These are phyloP conservation scores for Populus simonii DNA, from an alignment of 345 rosid genomes.

Conservation along the genomic window DNA sequence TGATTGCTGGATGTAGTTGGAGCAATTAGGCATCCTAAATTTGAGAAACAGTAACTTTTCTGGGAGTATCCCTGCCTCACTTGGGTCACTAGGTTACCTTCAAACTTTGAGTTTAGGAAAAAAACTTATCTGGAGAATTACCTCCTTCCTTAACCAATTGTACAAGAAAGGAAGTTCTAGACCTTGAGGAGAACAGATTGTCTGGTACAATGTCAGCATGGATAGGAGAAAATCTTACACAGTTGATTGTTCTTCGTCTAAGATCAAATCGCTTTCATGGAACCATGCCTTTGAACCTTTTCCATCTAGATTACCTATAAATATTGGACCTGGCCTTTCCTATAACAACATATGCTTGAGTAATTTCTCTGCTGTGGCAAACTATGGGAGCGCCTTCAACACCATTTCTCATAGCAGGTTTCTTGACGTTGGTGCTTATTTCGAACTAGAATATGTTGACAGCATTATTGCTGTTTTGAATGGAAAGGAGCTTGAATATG, in stretches of 20 bases:
- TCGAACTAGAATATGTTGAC: no score
- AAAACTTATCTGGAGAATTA: slow-evolving; percentile 3
- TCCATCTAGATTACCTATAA: slow-evolving; percentile 10
- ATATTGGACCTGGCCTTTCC: slow-evolving; percentile 17
- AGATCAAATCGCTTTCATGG: slow-evolving; percentile 17
- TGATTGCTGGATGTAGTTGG: slow-evolving; percentile 2
- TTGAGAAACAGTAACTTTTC: not conserved
- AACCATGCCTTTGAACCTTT: slow-evolving; percentile 7
- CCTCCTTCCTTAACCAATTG: not conserved
- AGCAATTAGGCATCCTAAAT: not conserved
- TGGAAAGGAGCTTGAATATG: not conserved
- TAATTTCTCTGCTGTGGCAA: slow-evolving; percentile 20
- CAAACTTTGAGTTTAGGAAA: not conserved
- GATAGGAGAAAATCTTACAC: not conserved
- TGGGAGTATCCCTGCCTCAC: not conserved
- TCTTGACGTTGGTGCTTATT: no score
- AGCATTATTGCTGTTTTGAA: not conserved
- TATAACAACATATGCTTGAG: slow-evolving; percentile 12
- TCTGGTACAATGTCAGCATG: not conserved
- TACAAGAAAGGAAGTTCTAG: not conserved
- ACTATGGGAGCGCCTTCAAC: no score
- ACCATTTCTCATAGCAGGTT: no score
- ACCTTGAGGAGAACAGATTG: not conserved
- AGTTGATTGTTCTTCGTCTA: slow-evolving; percentile 2
- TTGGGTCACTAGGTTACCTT: not conserved